Evolutionary conservation across 1,284 basidiomycete genomes (phyloP).

Genomic region (Anthracocystis setariae): DNA sequence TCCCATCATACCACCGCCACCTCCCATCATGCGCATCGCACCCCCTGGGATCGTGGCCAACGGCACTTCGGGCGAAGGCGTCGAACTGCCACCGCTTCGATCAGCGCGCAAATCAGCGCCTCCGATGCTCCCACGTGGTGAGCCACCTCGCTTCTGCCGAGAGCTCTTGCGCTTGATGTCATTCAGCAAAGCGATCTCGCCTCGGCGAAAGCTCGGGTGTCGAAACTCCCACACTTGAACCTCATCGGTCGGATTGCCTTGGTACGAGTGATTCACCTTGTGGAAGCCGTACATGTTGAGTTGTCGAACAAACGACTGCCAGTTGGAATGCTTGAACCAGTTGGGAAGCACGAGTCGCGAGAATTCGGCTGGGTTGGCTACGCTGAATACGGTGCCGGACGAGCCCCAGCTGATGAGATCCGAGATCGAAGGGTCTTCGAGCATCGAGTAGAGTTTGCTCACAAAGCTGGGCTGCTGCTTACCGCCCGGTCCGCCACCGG

Average conservation of each 20-base stretch:
- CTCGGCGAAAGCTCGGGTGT: slow-evolving; percentile 57
- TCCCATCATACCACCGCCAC: slow-evolving; percentile 17
- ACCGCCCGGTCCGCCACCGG: slow-evolving; percentile 50
- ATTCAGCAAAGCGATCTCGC: slow-evolving; percentile 55
- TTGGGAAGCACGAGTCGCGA: slow-evolving; percentile 58
- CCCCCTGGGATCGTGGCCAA: slow-evolving; percentile 38
- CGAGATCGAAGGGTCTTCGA: slow-evolving; percentile 58
- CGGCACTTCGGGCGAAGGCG: slow-evolving; percentile 47
- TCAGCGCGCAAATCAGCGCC: slow-evolving; percentile 37
- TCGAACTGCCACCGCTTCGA: slow-evolving; percentile 44
- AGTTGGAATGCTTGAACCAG: slow-evolving; percentile 66
- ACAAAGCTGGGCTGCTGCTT: slow-evolving; percentile 64
- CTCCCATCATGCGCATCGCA: slow-evolving; percentile 21
- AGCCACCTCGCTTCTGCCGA: slow-evolving; percentile 49
- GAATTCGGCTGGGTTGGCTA: slow-evolving; percentile 62
- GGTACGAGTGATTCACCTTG: slow-evolving; percentile 64
- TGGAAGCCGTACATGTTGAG: slow-evolving; percentile 65
- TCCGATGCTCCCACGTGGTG: slow-evolving; percentile 35
- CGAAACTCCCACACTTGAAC: slow-evolving; percentile 64
- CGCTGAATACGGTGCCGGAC: slow-evolving; percentile 56
- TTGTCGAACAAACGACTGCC: slow-evolving; percentile 64
- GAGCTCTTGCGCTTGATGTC: slow-evolving; percentile 64
- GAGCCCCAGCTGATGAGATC: slow-evolving; percentile 60
- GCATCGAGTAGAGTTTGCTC: slow-evolving; percentile 62
- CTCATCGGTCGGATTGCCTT: slow-evolving; percentile 56